Evolutionary conservation across 495 filamentous ascomycete genomes (phyloP).

Genomic region (Thermothielavioides terrestris): DNA sequence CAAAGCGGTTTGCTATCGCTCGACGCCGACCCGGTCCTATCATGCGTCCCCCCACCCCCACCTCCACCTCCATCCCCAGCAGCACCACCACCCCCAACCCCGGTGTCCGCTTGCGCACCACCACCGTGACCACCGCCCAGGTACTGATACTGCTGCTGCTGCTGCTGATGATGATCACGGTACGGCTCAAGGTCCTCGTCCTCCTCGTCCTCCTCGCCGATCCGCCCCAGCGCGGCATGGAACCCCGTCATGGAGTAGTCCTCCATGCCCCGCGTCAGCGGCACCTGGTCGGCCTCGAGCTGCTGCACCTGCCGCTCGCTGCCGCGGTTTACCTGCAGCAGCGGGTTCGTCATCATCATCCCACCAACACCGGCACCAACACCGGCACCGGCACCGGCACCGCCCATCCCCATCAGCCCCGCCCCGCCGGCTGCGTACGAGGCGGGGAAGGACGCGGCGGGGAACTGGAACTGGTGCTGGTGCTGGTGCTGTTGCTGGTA

Average conservation of each 20-base stretch:
- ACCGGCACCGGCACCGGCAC: too few species aligned
- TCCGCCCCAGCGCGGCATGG: constrained; percentile 26
- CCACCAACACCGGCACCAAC: too few species aligned
- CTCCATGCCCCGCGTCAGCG: constrained; percentile 33
- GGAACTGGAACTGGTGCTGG: constrained; percentile 2
- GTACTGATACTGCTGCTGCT: constrained; percentile 12
- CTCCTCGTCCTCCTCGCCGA: constrained; percentile 33
- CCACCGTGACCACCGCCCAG: constrained; percentile 16
- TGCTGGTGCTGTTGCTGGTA: neutral
- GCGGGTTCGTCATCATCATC: neutral
- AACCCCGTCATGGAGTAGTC: constrained; percentile 37
- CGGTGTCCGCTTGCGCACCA: neutral
- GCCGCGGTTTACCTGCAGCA: neutral
- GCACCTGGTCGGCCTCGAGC: constrained; percentile 21
- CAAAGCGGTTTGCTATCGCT: constrained; percentile 33
- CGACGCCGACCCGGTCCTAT: neutral
- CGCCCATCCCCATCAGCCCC: too few species aligned
- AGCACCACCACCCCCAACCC: neutral
- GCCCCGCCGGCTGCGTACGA: neutral
- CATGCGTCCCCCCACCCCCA: constrained; percentile 3
- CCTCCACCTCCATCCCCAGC: neutral
- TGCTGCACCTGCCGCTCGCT: constrained; percentile 10
- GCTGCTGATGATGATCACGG: neutral
- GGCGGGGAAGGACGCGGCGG: constrained; percentile 15
- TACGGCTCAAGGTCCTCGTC: constrained; percentile 4